phyloP scores from a whole-genome alignment of 1,284 basidiomycete genomes.

The Cutaneotrichosporon sp. region DNA sequence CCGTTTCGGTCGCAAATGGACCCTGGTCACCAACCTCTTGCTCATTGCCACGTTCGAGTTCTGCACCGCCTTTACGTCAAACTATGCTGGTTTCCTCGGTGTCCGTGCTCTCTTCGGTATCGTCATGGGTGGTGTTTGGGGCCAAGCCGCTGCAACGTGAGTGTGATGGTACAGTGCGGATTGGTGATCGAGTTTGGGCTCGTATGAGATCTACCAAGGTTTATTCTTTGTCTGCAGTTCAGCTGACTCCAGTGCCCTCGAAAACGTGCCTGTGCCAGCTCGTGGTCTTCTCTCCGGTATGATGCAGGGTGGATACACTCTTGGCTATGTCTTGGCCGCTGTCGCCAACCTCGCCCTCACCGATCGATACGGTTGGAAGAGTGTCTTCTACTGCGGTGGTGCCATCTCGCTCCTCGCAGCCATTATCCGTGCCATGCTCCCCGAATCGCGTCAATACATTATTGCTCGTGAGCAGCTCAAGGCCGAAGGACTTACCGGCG shows the following conservation, averaged over 20 bases:
- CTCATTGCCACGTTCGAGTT: conserved; percentile 73
- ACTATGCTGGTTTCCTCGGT: conserved; percentile 55
- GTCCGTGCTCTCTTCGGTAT: conserved; percentile 71
- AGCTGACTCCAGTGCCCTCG: conserved; percentile 59
- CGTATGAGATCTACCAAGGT: background rate
- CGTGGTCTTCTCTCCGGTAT: conserved; percentile 84
- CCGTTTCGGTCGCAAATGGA: conserved; percentile 90
- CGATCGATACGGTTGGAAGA: conserved; percentile 48
- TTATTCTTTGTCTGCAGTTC: background rate
- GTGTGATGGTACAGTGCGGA: background rate
- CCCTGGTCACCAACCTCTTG: conserved; percentile 74
- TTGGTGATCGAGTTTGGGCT: background rate
- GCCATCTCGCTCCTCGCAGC: conserved; percentile 72
- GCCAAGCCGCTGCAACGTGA: conserved; percentile 54
- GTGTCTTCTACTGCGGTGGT: conserved; percentile 56
- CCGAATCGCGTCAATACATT: conserved; percentile 74
- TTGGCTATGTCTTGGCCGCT: conserved; percentile 52
- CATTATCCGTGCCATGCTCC: conserved; percentile 67
- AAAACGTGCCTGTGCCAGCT: conserved; percentile 79
- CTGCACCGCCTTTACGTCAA: conserved; percentile 59
- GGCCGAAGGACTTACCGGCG: conserved; percentile 45
- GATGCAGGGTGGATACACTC: conserved; percentile 73
- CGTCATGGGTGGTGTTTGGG: conserved; percentile 70
- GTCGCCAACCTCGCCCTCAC: conserved; percentile 62
- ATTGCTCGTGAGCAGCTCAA: conserved; percentile 38